Conservation (phyloP, 1,284 basidiomycete species). For the Malassezia arunalokei region DNA sequence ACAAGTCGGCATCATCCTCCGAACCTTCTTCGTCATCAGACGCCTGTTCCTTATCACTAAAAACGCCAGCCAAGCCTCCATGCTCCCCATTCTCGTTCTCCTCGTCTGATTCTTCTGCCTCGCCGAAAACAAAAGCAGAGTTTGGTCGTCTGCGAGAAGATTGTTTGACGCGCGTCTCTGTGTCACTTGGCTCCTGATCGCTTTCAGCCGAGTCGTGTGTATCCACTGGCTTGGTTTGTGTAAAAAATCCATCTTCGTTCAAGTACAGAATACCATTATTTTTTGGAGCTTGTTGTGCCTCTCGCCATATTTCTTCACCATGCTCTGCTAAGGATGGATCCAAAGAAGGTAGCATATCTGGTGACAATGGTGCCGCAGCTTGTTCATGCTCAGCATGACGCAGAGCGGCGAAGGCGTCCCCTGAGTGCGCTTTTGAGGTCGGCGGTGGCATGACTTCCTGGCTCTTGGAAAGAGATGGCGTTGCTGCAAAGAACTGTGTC, state of each 20-base stretch:
- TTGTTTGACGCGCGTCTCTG: neutral
- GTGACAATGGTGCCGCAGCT: slow-evolving; percentile 21
- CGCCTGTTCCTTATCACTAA: slow-evolving; percentile 23
- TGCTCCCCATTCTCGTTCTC: slow-evolving; percentile 24
- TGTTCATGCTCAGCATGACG: slow-evolving; percentile 27
- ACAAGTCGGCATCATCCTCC: slow-evolving; percentile 31
- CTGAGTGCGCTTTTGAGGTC: slow-evolving; percentile 9
- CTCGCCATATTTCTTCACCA: slow-evolving; percentile 17
- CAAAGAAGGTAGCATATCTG: slow-evolving; percentile 25
- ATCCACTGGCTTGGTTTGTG: slow-evolving; percentile 32
- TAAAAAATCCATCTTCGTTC: slow-evolving; percentile 39
- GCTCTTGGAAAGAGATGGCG: slow-evolving; percentile 6
- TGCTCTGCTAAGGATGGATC: slow-evolving; percentile 26
- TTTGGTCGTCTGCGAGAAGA: neutral
- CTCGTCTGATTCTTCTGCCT: slow-evolving; percentile 44
- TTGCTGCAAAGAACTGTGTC: slow-evolving; percentile 27
- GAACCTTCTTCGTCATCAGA: slow-evolving; percentile 27
- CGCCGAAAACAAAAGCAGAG: slow-evolving; percentile 33
- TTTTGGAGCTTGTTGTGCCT: neutral
- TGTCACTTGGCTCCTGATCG: neutral
- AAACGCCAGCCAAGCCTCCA: slow-evolving; percentile 33
- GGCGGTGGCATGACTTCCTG: slow-evolving; percentile 30
- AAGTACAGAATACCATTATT: slow-evolving; percentile 27
- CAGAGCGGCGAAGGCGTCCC: slow-evolving; percentile 34
- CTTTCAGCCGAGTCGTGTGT: neutral